These are phyloP conservation scores for Penicillium paneum DNA, from an alignment of 2,329 filamentous ascomycete species.

Conservation along the genomic window DNA sequence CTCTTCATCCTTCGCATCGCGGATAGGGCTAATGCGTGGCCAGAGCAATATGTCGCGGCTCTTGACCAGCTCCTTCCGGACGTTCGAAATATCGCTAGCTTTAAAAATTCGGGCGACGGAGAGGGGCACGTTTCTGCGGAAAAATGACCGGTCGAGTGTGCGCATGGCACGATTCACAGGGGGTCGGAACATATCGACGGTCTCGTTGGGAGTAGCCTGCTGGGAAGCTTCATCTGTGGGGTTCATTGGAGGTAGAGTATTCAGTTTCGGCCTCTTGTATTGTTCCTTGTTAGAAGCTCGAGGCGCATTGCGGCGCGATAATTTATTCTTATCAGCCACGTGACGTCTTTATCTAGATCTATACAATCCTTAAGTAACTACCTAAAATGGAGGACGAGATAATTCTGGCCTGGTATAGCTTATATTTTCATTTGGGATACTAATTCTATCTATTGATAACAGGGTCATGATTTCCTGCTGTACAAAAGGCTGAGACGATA, in stretches of 20 bases:
- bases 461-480: background rate
- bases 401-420: background rate
- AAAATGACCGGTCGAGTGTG: conserved; percentile 77
- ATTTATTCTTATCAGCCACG: conserved; percentile 27
- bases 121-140: conserved; percentile 70
- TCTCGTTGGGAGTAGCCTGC: conserved; percentile 23
- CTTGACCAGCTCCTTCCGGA: conserved; percentile 63
- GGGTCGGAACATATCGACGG: conserved; percentile 64
- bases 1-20: conserved; percentile 56
- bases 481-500: background rate
- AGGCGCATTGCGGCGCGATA: conserved; percentile 11
- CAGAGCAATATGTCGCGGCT: conserved; percentile 64
- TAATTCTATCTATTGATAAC: background rate
- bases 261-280: background rate
- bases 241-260: conserved; percentile 20
- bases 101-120: conserved; percentile 76
- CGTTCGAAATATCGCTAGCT: conserved; percentile 68
- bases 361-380: background rate
- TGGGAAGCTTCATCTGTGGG: conserved; percentile 12
- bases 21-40: conserved; percentile 63
- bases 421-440: background rate
- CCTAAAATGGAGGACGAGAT: background rate
- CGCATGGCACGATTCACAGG: conserved; percentile 77
- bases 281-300: conserved; percentile 4
- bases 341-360: conserved; percentile 10